These are phyloP conservation scores for Samsoniella hepiali DNA, from an alignment of 2,329 filamentous ascomycete genomes.

Conservation along the genomic window DNA sequence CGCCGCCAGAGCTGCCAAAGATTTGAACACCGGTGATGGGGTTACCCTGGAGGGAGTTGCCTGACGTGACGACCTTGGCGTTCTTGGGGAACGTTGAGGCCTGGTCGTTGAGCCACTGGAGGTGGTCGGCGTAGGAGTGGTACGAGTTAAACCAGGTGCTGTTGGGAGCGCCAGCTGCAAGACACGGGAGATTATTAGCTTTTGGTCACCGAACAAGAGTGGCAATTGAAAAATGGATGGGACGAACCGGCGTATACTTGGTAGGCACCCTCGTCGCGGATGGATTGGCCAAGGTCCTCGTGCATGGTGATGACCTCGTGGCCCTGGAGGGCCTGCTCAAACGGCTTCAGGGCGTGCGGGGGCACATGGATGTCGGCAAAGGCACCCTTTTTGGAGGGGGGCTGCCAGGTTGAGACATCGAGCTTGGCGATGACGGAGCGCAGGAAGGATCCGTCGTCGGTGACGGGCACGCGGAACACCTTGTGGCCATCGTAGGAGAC, in stretches of 20 bases:
- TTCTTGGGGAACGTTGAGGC: constrained; percentile 40
- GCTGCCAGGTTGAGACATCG: constrained; percentile 38
- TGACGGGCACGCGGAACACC: constrained; percentile 41
- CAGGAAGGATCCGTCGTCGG: constrained; percentile 29
- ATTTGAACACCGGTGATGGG: constrained; percentile 61
- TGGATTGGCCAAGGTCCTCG: constrained; percentile 38
- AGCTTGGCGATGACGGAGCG: constrained; percentile 34
- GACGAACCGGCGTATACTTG: constrained; percentile 25
- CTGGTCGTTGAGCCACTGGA: constrained; percentile 46
- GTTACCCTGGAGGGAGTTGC: constrained; percentile 45
- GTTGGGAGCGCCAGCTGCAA: constrained; percentile 26
- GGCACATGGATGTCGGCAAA: constrained; percentile 42
- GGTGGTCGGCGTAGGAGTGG: constrained; percentile 50
- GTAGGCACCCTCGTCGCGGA: constrained; percentile 34
- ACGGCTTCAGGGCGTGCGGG: constrained; percentile 32
- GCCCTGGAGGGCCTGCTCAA: constrained; percentile 31
- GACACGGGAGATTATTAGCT: not conserved
- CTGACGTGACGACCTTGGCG: constrained; percentile 47
- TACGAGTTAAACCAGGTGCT: constrained; percentile 52
- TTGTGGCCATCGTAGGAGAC: constrained; percentile 44
- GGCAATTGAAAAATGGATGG: not conserved
- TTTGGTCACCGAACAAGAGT: too few species aligned
- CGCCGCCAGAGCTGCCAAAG: constrained; percentile 44
- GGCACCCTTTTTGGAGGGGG: constrained; percentile 32
- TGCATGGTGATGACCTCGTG: constrained; percentile 36